phyloP scores from a whole-genome alignment of 1,139 yeast species.

The Geotrichum histeridarum region DNA sequence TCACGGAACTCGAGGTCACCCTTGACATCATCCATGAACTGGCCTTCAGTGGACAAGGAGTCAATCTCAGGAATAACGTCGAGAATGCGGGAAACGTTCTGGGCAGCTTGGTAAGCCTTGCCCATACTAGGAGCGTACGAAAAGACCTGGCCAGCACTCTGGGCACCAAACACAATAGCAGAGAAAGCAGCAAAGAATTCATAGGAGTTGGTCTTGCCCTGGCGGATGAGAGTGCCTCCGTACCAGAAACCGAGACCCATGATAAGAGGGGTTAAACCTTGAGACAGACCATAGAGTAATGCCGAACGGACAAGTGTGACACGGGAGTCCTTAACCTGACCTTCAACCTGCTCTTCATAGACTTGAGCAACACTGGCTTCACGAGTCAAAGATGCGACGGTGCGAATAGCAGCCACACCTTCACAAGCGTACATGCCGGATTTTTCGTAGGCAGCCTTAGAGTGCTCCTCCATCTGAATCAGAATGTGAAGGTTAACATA shows the following conservation, averaged over 20 bases:
- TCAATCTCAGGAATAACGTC: constrained; percentile 62
- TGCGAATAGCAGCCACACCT: constrained; percentile 37
- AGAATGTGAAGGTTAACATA: constrained; percentile 73
- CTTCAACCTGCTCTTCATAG: constrained; percentile 31
- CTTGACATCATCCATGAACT: constrained; percentile 32
- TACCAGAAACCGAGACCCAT: constrained; percentile 42
- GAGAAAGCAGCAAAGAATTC: constrained; percentile 38
- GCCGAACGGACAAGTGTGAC: constrained; percentile 32
- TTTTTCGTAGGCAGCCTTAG: constrained; percentile 38
- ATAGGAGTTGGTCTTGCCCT: constrained; percentile 25
- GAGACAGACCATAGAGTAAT: constrained; percentile 34
- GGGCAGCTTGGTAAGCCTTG: constrained; percentile 54
- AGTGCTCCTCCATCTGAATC: constrained; percentile 58
- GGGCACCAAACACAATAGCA: constrained; percentile 72
- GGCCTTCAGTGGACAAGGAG: constrained; percentile 49
- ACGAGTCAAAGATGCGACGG: constrained; percentile 39
- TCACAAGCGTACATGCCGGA: constrained; percentile 40
- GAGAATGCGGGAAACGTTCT: constrained; percentile 67
- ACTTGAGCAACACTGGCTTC: constrained; percentile 34
- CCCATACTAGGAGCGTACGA: constrained; percentile 79
- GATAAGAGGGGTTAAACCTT: constrained; percentile 38
- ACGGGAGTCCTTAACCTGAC: constrained; percentile 35
- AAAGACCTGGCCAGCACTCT: constrained; percentile 78
- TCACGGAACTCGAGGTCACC: constrained; percentile 61
- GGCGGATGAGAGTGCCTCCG: constrained; percentile 36